Base-by-base conservation (phyloP, 2,329 filamentous ascomycete genomes). In the Trichoderma sp. region DNA sequence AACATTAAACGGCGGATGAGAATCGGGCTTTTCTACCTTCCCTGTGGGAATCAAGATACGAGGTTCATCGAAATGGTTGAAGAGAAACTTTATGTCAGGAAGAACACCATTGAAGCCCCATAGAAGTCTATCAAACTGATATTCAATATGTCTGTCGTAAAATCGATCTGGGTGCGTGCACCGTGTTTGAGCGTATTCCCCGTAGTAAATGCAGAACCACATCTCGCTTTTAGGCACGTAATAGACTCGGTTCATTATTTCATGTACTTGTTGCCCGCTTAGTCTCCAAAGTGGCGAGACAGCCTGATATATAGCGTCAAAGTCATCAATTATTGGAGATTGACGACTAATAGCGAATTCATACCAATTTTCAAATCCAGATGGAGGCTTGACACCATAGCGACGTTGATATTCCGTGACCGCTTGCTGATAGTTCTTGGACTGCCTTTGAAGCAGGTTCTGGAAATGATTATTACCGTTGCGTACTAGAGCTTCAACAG, bases 321-420 rank as follows among this genome's bases (percentile, higher is more conserved):
- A 96, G 75, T 92, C 89, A 74, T 96, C 92, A 67, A 94, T 88
- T 69, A 95, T 82, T 68, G 88, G 83, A 0, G 92, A 91, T 29
- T 85, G 78, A 53, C 80, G 79, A 14, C 84, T 81, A 70, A 84
- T 85, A 8, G 92, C 91, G 75, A 91, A 94, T 37, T 90, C 84
- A 76, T 89, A 94, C 92, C 92, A 96, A 72, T 88, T 88, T 75
- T 94, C 91, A 74, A 95, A 96, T 71, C 91, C 86, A 2, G 89
- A 90, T 14, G 92, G 92, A 19, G 92, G 92, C 16, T 92, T 85
- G 13, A 88, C 86, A 74, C 91, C 70, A 70, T 85, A 79, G 10
- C 83, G 80, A 27, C 80, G 78, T 19, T 75, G 78, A 72, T 85
- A 85, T 72, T 84, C 82, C 1, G 74, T 71, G 0, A 81, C 79